phyloP scores from a whole-genome alignment of 2,329 filamentous ascomycete species.

The Aureobasidium namibiae region DNA sequence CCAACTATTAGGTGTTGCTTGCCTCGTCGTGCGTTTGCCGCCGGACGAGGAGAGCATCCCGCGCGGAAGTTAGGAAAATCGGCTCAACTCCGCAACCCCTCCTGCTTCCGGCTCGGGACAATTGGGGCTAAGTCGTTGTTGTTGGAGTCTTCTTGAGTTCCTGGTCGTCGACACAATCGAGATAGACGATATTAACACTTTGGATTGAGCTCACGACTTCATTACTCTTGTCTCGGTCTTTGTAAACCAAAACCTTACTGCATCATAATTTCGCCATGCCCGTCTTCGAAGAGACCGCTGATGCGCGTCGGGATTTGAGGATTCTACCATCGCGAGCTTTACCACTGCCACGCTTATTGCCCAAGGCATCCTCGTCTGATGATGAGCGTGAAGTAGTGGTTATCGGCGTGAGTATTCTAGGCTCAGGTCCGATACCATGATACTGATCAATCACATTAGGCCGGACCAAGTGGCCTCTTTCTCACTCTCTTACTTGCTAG shows the following conservation, averaged over 20 bases:
- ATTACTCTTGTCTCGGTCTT: too few relatives aligned
- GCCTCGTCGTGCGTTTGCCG: too few relatives aligned
- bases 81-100: not conserved
- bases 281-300: conserved; percentile 6
- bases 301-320: not conserved
- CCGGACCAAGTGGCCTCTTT: conserved; percentile 10
- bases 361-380: not conserved
- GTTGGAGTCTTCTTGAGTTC: not conserved
- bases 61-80: not conserved
- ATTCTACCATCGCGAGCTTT: conserved; percentile 8
- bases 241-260: too few relatives aligned
- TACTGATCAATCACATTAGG: not conserved
- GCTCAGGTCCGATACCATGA: not conserved
- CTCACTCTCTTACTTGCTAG: conserved; percentile 9
- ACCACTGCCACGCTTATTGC: conserved; percentile 3
- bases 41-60: not conserved
- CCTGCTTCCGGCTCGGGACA: not conserved
- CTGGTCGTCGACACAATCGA: too few relatives aligned
- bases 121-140: not conserved
- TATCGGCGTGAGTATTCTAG: conserved; percentile 7
- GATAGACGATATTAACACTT: not conserved
- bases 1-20: too few relatives aligned
- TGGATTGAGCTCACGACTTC: not conserved
- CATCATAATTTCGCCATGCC: not conserved
- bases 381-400: conserved; percentile 10